phyloP scores from a whole-genome alignment of 768 basidiomycete species.

The Krasilnikovozyma curviuscula region DNA sequence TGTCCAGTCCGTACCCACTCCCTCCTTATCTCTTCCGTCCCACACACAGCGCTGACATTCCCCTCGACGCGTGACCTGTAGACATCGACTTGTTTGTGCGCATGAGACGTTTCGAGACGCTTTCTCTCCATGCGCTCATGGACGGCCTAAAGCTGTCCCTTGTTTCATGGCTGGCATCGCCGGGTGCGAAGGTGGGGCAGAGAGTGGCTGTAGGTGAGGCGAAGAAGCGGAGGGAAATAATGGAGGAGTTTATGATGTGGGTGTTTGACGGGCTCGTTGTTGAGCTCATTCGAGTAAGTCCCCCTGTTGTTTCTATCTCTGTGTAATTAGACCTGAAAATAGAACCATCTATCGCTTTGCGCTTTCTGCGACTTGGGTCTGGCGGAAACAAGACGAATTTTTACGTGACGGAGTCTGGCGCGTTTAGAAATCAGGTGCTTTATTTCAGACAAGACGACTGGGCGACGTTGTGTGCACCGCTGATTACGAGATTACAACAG shows the following conservation, averaged over 20 bases:
- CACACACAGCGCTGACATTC: too few species aligned
- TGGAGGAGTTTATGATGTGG: conserved; percentile 87
- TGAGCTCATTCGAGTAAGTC: conserved; percentile 51
- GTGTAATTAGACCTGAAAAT: neutral
- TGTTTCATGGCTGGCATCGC: too few species aligned
- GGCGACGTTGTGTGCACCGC: conserved; percentile 55
- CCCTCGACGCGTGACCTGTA: too few species aligned
- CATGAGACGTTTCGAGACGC: conserved; percentile 58
- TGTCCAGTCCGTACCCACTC: too few species aligned
- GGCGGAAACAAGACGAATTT: conserved; percentile 58
- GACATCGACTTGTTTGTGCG: conserved; percentile 57
- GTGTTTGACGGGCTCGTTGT: conserved; percentile 71
- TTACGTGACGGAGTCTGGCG: conserved; percentile 80
- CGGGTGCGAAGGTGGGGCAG: conserved; percentile 44
- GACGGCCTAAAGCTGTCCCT: too few species aligned
- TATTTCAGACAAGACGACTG: conserved; percentile 95
- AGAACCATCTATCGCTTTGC: neutral
- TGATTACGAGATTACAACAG: conserved; percentile 51
- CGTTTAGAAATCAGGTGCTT: conserved; percentile 57
- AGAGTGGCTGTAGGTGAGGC: conserved; percentile 45
- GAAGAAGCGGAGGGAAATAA: conserved; percentile 53
- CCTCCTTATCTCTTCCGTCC: neutral
- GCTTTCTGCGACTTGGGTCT: neutral
- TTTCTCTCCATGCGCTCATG: conserved; percentile 53
- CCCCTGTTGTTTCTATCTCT: neutral